Evolutionary conservation across 1,284 basidiomycete genomes (phyloP).

Genomic region (Naganishia liquefaciens): DNA sequence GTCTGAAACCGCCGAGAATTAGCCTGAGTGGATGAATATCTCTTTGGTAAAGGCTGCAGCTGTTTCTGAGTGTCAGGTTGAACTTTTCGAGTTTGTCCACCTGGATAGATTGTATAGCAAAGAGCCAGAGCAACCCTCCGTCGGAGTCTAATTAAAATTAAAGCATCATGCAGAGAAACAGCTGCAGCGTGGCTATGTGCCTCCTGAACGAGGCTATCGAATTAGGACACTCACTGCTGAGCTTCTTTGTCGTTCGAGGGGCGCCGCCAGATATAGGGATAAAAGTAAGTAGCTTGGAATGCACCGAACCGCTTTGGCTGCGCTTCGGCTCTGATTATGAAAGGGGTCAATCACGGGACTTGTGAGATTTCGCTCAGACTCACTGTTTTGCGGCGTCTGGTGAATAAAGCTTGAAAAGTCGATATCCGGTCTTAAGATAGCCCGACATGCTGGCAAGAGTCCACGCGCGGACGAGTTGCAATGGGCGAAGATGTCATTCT

Average conservation of each 20-base stretch:
- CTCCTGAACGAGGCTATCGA: neutral
- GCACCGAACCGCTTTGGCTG: constrained; percentile 46
- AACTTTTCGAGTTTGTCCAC: constrained; percentile 26
- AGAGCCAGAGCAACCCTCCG: constrained; percentile 33
- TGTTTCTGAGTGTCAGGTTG: constrained; percentile 5
- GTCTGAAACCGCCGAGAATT: constrained; percentile 34
- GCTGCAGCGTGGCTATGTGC: neutral
- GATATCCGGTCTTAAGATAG: constrained; percentile 23
- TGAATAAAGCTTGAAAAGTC: constrained; percentile 18
- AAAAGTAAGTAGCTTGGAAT: constrained; percentile 46
- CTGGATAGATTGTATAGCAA: constrained; percentile 19
- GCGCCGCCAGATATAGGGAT: constrained; percentile 41
- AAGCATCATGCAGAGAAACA: constrained; percentile 38
- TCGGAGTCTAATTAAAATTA: constrained; percentile 42
- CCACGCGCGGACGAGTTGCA: neutral
- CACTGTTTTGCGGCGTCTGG: constrained; percentile 25
- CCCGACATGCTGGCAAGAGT: constrained; percentile 10
- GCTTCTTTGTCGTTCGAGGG: constrained; percentile 49
- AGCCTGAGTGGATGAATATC: neutral
- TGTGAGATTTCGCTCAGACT: neutral
- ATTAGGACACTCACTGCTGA: constrained; percentile 44
- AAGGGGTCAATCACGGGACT: neutral
- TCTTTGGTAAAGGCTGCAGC: constrained; percentile 1
- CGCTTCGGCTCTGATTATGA: constrained; percentile 16
- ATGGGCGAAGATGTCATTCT: too few relatives aligned